Evolutionary conservation across 305 asterid genomes (phyloP).

Genomic region (Rubia tinctorum): DNA sequence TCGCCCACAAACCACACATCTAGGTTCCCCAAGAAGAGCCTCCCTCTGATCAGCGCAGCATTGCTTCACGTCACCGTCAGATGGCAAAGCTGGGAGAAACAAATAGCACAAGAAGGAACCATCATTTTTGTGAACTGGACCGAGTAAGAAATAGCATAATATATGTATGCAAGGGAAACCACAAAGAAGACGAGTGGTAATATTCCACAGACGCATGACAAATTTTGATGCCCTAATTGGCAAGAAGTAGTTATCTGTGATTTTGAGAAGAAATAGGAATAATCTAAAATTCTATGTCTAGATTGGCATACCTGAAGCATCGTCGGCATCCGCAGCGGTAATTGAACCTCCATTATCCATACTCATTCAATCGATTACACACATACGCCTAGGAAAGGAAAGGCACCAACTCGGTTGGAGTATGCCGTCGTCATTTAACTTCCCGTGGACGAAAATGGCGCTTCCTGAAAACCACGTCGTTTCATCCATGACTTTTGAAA

Average conservation of each 20-base stretch:
- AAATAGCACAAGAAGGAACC: background rate
- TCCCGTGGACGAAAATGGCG: too few relatives aligned
- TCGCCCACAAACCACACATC: conserved; percentile 73
- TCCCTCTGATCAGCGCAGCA: conserved; percentile 86
- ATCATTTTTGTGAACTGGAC: background rate
- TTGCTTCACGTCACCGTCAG: conserved; percentile 60
- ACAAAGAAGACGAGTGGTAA: background rate
- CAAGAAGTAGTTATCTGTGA: background rate
- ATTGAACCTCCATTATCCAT: background rate
- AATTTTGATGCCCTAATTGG: background rate
- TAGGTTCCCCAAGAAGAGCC: conserved; percentile 76
- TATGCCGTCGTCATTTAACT: too few relatives aligned
- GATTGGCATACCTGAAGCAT: conserved; percentile 16
- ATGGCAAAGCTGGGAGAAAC: conserved; percentile 18
- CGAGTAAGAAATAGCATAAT: background rate
- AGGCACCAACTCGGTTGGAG: too few relatives aligned
- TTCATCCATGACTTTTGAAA: too few relatives aligned
- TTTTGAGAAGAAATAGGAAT: too few relatives aligned
- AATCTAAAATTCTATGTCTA: background rate
- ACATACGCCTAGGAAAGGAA: background rate
- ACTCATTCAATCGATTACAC: too few relatives aligned
- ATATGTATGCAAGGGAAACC: background rate
- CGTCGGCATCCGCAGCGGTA: conserved; percentile 3
- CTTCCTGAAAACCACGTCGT: too few relatives aligned
- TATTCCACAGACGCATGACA: background rate